Percentiles rank a stretch among this genome's conserved stretches.
Evolutionary conservation across 345 rosid species (phyloP).

Genomic region (Corchorus capsularis): DNA sequence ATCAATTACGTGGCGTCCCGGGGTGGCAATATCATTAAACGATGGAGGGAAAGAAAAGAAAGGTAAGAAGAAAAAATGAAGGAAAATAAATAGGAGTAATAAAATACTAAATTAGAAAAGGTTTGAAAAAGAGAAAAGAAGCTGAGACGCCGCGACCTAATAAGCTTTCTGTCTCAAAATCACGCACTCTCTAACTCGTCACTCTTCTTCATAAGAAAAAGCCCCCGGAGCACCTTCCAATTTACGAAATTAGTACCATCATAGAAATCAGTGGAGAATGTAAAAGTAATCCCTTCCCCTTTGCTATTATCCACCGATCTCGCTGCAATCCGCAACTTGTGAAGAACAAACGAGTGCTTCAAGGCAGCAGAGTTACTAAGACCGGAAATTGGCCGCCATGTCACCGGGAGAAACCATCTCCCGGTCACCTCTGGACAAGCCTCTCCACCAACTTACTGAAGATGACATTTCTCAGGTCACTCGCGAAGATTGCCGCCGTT

Average conservation of each 20-base stretch:
- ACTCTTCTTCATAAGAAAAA: not conserved
- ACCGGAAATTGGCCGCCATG: conserved; percentile 26
- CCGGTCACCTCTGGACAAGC: conserved; percentile 43
- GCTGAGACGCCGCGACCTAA: conserved; percentile 22
- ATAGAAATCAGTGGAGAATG: conserved; percentile 8
- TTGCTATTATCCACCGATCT: conserved; percentile 13
- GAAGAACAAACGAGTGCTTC: conserved; percentile 2
- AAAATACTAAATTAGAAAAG: not conserved
- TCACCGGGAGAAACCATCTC: conserved; percentile 33
- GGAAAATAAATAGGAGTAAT: not conserved
- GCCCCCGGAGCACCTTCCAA: conserved; percentile 10
- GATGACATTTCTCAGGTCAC: conserved; percentile 58
- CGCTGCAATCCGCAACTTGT: not conserved
- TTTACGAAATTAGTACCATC: conserved; percentile 25
- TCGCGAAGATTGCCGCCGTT: conserved; percentile 60
- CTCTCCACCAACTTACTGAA: conserved; percentile 46
- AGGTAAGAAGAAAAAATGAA: not conserved
- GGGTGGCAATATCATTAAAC: conserved; percentile 21
- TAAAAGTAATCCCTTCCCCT: not conserved
- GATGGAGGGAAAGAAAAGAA: not conserved
- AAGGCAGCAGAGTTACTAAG: not conserved
- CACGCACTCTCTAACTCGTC: not conserved
- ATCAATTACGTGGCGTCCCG: conserved; percentile 31
- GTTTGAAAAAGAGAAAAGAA: not conserved
- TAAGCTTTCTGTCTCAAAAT: not conserved